Base-by-base conservation (phyloP, 306 rosid genomes). In the Ceratonia siliqua region DNA sequence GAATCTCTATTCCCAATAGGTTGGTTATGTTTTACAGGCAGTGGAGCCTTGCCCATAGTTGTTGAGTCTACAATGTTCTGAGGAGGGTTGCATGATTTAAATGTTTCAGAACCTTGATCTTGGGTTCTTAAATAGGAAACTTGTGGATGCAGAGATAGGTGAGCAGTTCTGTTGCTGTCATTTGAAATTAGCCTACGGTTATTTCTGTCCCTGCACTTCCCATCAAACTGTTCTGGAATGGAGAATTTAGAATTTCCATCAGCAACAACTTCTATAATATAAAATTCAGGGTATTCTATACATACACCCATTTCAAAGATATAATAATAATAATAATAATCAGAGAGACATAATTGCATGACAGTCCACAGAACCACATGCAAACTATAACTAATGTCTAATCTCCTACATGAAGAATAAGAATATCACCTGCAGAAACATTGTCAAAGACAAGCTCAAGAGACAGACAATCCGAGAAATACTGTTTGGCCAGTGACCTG, bases 401-500 rank as follows among this genome's bases (percentile, higher is more conserved):
- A 42, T 48, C 39, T 21, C 42, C 70, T 56, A 42, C 62, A 63
- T 20, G 33, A 57, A 58, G 64, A 79, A 58, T 62, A 27, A 77
- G 67, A 76, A 56, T 75, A 70, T 81, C 76, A 95, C 99, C 99
- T 87, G 97, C 69, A 13, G 98, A 78, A 79, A 74, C 82, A 82
- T 85, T 90, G 77, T 95, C 96, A 52, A 92, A 95, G 74, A 87
- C 95, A 73, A 95, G 89, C 83, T 90, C 90, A 75, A 92, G 92
- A 77, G 91, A 85, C 54, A 86, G 87, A 72, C 89, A 77, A 62
- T 95, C 99, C 2, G 85, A 82, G 82, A 95, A 95, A 81, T 90
- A 95, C 86, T 92, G 96, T 81, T 89, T 90, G 76, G 99, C 99
- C 74, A 92, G 87, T 85, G 90, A 81, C 89, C 96, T 84, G 83